These are phyloP conservation scores for Elsinoe australis DNA, from an alignment of 2,329 filamentous ascomycete species.

Conservation along the genomic window DNA sequence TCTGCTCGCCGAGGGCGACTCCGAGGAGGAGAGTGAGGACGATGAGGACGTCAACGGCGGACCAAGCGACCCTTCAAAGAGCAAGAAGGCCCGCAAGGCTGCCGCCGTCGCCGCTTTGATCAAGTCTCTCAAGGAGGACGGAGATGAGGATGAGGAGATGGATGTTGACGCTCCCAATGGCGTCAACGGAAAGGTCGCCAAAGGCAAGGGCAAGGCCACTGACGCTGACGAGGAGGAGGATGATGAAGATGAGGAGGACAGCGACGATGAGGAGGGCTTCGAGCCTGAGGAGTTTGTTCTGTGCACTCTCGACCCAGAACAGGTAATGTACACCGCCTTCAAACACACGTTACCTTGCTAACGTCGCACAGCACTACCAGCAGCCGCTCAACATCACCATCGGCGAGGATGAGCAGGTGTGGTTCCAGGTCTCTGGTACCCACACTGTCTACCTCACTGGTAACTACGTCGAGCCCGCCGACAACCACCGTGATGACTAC, in stretches of 20 bases:
- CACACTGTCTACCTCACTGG: constrained; percentile 89
- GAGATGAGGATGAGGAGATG: constrained; percentile 62
- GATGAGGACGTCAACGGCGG: constrained; percentile 77
- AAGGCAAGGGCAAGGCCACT: constrained; percentile 56
- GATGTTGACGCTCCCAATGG: constrained; percentile 58
- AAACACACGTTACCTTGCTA: constrained; percentile 23
- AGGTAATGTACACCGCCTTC: constrained; percentile 50
- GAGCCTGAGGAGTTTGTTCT: constrained; percentile 85
- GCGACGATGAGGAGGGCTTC: constrained; percentile 54
- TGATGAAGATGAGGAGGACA: constrained; percentile 42
- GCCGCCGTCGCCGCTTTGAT: constrained; percentile 72
- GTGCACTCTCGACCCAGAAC: constrained; percentile 89
- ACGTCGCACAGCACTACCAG: constrained; percentile 70
- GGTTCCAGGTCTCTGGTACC: constrained; percentile 84
- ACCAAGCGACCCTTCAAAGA: constrained; percentile 83
- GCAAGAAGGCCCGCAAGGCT: constrained; percentile 74
- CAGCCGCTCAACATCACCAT: constrained; percentile 91
- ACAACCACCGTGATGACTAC: constrained; percentile 55
- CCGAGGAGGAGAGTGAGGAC: constrained; percentile 48
- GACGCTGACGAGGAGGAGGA: constrained; percentile 46
- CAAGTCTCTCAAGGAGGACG: constrained; percentile 47
- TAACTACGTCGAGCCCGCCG: constrained; percentile 76
- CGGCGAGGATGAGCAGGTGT: constrained; percentile 78
- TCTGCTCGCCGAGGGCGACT: constrained; percentile 54
- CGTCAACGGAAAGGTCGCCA: constrained; percentile 60